Percentiles rank a stretch among this genome's conserved stretches.
Conservation (phyloP, 805 yeast genomes). For the Hanseniaspora lachancei region DNA sequence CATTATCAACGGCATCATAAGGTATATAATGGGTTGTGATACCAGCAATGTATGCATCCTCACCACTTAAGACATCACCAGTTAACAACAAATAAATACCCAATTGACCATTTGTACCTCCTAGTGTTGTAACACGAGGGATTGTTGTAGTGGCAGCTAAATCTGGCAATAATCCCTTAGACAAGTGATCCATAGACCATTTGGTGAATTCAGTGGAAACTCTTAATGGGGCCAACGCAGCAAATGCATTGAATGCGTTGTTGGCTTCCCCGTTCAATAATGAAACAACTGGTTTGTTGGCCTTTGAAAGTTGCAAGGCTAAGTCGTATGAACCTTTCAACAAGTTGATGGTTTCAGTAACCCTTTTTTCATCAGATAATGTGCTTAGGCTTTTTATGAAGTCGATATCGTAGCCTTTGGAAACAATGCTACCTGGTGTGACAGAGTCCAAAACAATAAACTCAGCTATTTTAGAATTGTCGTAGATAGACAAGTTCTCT, state of each 20-base stretch:
- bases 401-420: not conserved
- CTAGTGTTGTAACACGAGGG: conserved; percentile 42
- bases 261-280: conserved; percentile 83
- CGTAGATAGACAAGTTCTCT: not conserved
- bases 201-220: conserved; percentile 83
- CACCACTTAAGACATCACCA: conserved; percentile 63
- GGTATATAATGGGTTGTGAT: conserved; percentile 84
- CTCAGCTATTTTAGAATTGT: not conserved
- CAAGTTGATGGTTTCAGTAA: not conserved
- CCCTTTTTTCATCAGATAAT: not conserved
- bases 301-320: not conserved
- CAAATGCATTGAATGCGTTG: conserved; percentile 96
- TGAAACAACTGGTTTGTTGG: conserved; percentile 70
- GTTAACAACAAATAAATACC: conserved; percentile 82
- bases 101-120: conserved; percentile 48
- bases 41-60: conserved; percentile 72
- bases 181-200: conserved; percentile 96
- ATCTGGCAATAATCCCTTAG: conserved; percentile 91
- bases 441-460: conserved; percentile 2
- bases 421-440: conserved; percentile 2
- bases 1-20: conserved; percentile 44
- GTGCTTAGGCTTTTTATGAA: not conserved
- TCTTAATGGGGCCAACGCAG: conserved; percentile 84
- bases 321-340: not conserved
- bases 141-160: conserved; percentile 88